These are phyloP conservation scores for Talaromyces sp. DNA, from an alignment of 2,329 filamentous ascomycete genomes.

Conservation along the genomic window DNA sequence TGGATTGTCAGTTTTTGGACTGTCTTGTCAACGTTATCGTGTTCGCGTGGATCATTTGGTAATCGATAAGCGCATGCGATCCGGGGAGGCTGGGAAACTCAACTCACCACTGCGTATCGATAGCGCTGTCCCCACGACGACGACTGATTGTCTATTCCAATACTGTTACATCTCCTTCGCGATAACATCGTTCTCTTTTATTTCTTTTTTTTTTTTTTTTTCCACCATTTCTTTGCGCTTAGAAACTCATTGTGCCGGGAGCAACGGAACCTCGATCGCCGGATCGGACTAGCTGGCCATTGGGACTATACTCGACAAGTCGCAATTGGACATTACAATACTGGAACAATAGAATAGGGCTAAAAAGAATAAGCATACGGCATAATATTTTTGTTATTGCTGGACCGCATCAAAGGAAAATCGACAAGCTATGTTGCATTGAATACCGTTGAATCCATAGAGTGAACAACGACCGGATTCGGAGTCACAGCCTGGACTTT, in stretches of 20 bases:
- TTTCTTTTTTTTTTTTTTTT: slow-evolving; percentile 5
- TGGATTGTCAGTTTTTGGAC: slow-evolving; percentile 6
- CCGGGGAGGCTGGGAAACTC: slow-evolving; percentile 14
- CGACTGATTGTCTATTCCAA: slow-evolving; percentile 16
- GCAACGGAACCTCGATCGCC: neutral
- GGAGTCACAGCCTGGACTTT: slow-evolving; percentile 1
- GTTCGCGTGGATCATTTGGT: slow-evolving; percentile 18
- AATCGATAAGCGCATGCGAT: slow-evolving; percentile 18
- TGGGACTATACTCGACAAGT: neutral
- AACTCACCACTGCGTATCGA: slow-evolving; percentile 2
- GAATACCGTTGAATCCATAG: neutral
- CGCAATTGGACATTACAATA: neutral
- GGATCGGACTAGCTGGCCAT: neutral
- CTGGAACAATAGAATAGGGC: neutral
- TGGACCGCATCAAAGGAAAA: neutral
- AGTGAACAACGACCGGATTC: slow-evolving; percentile 6
- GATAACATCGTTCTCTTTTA: slow-evolving; percentile 13
- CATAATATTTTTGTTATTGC: neutral
- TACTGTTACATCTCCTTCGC: slow-evolving; percentile 16
- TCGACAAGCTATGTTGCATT: slow-evolving; percentile 9
- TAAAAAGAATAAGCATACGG: neutral
- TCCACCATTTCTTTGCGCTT: neutral
- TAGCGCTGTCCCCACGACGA: slow-evolving; percentile 9
- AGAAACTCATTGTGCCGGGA: neutral
- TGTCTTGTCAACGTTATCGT: slow-evolving; percentile 11